phyloP scores from a whole-genome alignment of 805 yeast genomes.

The Pichia kluyveri region DNA sequence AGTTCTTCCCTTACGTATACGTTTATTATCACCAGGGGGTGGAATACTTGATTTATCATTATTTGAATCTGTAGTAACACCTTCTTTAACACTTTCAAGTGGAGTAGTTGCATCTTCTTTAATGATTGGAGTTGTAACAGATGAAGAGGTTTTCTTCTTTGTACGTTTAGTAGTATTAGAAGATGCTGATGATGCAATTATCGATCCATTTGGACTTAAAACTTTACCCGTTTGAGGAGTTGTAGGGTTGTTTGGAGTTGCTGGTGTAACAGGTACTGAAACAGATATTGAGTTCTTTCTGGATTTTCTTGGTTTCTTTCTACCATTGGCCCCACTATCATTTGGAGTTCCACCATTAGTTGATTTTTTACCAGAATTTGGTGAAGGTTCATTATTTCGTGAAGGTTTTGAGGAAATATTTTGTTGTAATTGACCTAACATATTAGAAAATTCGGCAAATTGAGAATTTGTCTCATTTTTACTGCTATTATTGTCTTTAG shows the following conservation, averaged over 20 bases:
- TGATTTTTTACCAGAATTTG: constrained; percentile 2
- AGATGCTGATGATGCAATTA: neutral
- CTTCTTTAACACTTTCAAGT: constrained; percentile 6
- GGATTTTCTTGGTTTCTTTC: constrained; percentile 9
- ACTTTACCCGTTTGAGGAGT: constrained; percentile 19
- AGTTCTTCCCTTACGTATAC: neutral
- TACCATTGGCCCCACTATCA: neutral
- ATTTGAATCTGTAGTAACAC: neutral
- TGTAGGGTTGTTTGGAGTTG: constrained; percentile 22
- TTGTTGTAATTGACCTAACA: constrained; percentile 11
- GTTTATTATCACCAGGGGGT: neutral
- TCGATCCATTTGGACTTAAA: constrained; percentile 12
- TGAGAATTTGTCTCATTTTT: constrained; percentile 8
- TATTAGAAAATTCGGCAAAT: constrained; percentile 13
- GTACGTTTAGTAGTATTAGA: neutral
- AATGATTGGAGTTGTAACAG: constrained; percentile 18
- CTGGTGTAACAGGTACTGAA: constrained; percentile 28
- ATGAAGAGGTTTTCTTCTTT: constrained; percentile 9
- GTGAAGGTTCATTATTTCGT: constrained; percentile 6
- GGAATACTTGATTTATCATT: neutral
- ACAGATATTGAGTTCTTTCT: constrained; percentile 19
- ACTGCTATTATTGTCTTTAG: neutral
- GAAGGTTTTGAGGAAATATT: constrained; percentile 5
- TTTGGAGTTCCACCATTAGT: constrained; percentile 1
- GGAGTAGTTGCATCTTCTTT: constrained; percentile 19